Evolutionary conservation across 306 rosid species (phyloP), one percentile per base, ranked within the genome.

Genomic region (Cucurbita argyrosperma): DNA sequence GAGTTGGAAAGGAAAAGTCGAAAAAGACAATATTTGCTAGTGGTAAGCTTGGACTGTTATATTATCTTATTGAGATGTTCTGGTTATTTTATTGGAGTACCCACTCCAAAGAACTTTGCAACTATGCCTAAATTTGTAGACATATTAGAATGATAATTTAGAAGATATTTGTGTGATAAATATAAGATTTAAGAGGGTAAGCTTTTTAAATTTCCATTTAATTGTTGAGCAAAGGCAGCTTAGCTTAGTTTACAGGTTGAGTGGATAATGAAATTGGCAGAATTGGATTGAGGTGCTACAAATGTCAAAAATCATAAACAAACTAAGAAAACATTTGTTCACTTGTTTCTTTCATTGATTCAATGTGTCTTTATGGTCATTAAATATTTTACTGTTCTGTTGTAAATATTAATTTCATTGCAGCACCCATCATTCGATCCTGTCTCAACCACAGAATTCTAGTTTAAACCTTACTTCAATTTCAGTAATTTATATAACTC

Each of bases 191-290:
- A 23, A 23, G 26, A 23, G 26, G 26, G 26, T 26, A 26, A 26
- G 2, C 2, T 1, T 26, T 26, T 26, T 26, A 0, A 30, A 5
- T 46, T 66, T 10, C 3, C n/a, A 5, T 43, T 45, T 42, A 64
- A n/a, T 19, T 43, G 46, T 66, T 19, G 6, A 1, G 13, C 14
- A 45, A 40, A 40, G 37, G 8, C 26, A 43, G 71, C 53, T 18
- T 21, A 43, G 71, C n/a, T 18, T 21, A 45, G 40, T 21, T 66
- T 66, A 66, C 40, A 66, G 72, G 55, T n/a, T 67, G 72, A 54
- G 38, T 67, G 72, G 72, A 66, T 66, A 66, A 66, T 19, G 18
- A 66, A 45, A 66, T 45, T 66, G 72, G 72, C 72, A 10, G 73
- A 45, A 46, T 67, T 21, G 56, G 40, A 37, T 65, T 65, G 52